Base-by-base conservation (phyloP, 352 stramenopile species). In the Pythium oligandrum region DNA sequence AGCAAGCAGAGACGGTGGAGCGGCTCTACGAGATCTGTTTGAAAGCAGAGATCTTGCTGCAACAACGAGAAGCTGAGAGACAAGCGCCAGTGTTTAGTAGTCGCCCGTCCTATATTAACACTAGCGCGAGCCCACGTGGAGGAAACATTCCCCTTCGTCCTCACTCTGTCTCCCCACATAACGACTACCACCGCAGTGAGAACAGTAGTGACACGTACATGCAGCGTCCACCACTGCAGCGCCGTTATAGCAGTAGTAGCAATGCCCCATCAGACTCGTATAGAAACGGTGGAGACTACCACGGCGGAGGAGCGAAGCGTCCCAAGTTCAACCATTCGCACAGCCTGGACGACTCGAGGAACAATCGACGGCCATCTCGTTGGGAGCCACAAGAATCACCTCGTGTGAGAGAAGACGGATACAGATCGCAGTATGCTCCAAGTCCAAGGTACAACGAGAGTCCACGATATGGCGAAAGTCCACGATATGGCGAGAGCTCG, bases 241-340 rank as follows among this genome's bases (percentile, higher is more conserved):
- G 38, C 38, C 38, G 38, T 12, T 12, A 42, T 12, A 42, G 38
- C 38, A 42, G 17, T 26, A 26, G 17, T 26, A 26, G 17, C 17
- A 26, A 26, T 26, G 17, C 17, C 17, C 17, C 17, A 26, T 26
- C 17, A 26, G 17, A 26, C 17, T 26, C 17, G 17, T 26, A 26
- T 26, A 26, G 17, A 26, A 42, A 30, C 32, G 37, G 39, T 35
- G 38, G 53, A 8, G 17, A 55, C 26, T 54, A 71, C 32, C 55
- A 66, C 26, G 48, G 63, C 10, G 58, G 53, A 26, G 17, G 17
- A 26, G 17, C 17, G 40, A 90, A 90, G 65, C 69, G 79, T 6
- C 59, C 73, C 4, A 83, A 83, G 57, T 63, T 90, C 33, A 56
- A 81, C 40, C 79, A 90, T 39, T 71, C 77, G 44, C 75, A 87